Conservation (phyloP, 768 basidiomycete genomes). For the Leccinum variicolor region DNA sequence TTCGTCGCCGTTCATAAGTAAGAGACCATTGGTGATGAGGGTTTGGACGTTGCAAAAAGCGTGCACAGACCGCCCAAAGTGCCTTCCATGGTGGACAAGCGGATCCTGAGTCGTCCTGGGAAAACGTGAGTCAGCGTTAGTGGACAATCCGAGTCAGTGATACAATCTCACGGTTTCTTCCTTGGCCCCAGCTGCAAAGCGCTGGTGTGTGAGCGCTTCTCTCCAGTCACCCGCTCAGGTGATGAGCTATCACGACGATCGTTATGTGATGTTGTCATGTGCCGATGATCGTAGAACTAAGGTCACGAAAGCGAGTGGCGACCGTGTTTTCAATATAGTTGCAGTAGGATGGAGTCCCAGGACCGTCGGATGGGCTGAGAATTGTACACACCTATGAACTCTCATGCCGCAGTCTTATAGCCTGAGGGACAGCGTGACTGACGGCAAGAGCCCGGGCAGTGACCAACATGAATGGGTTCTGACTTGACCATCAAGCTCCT, state of each 20-base stretch:
- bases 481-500: no score
- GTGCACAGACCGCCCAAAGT: not conserved
- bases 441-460: no score
- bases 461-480: no score
- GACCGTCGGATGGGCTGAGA: no score
- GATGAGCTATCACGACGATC: not conserved
- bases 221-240: not conserved
- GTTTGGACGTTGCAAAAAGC: not conserved
- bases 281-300: not conserved
- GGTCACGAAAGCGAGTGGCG: not conserved
- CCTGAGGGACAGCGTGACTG: no score
- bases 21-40: not conserved
- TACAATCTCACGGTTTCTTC: not conserved
- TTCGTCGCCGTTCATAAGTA: not conserved
- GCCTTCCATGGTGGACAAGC: not conserved
- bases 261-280: no score
- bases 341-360: no score
- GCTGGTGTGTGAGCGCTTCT: not conserved
- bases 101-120: not conserved
- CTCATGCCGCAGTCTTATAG: no score
- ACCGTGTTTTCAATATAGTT: not conserved
- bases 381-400: no score
- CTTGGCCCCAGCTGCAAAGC: not conserved
- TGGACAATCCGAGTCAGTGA: not conserved
- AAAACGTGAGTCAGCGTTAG: not conserved